Evolutionary conservation across 2,329 filamentous ascomycete genomes (phyloP).

Genomic region (Alternaria sp.): DNA sequence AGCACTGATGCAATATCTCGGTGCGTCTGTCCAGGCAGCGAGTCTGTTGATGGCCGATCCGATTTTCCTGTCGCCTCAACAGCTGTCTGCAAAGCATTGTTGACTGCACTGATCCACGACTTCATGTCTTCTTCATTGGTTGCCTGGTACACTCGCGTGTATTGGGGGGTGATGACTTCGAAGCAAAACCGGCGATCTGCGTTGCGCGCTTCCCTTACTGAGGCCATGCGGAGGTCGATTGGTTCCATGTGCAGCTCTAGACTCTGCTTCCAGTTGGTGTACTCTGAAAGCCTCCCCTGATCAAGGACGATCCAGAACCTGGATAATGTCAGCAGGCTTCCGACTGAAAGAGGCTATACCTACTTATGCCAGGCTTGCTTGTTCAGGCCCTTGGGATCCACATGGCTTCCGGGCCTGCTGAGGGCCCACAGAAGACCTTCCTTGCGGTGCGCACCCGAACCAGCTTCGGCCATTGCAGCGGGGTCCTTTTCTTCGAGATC

Average conservation of each 20-base stretch:
- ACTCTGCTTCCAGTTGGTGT: slow-evolving; percentile 99
- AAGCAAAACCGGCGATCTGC: slow-evolving; percentile 96
- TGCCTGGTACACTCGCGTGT: slow-evolving; percentile 94
- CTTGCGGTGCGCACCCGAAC: slow-evolving; percentile 74
- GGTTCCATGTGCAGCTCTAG: slow-evolving; percentile 97
- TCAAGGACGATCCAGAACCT: slow-evolving; percentile 99
- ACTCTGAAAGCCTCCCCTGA: slow-evolving; percentile 94
- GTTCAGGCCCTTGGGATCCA: slow-evolving; percentile 92
- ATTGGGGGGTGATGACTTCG: slow-evolving; percentile 96
- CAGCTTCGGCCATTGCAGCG: slow-evolving; percentile 54
- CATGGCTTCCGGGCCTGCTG: slow-evolving; percentile 89
- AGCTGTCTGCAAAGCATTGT: slow-evolving; percentile 94
- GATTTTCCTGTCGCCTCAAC: slow-evolving; percentile 77
- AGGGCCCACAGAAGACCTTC: slow-evolving; percentile 95
- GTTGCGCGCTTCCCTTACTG: slow-evolving; percentile 92
- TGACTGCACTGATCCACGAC: slow-evolving; percentile 94
- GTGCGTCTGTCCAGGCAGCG: slow-evolving; percentile 65
- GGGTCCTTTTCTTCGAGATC: slow-evolving; percentile 84
- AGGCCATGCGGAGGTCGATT: slow-evolving; percentile 95
- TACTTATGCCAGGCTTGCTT: slow-evolving; percentile 99
- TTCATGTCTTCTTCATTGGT: slow-evolving; percentile 98
- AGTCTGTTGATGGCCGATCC: slow-evolving; percentile 57
- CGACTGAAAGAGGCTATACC: slow-evolving; percentile 46
- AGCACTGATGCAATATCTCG: slow-evolving; percentile 92
- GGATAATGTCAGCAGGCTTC: slow-evolving; percentile 34